These are phyloP conservation scores for Gossypium gossypioides DNA, from an alignment of 441 rosid genomes.

Conservation along the genomic window DNA sequence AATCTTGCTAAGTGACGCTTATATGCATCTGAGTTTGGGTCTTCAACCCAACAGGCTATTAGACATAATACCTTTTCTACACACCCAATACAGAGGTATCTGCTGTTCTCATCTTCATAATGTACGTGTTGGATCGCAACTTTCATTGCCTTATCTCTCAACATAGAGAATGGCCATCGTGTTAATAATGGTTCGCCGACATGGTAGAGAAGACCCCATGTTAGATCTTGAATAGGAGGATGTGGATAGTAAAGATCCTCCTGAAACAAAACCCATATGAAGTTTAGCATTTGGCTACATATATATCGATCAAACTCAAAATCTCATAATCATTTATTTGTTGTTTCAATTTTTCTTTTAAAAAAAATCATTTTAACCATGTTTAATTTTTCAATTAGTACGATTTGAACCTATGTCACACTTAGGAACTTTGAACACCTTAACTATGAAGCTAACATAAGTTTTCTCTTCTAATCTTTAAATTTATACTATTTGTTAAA, in stretches of 20 bases:
- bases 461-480: too few species aligned
- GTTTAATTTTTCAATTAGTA: too few species aligned
- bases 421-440: too few species aligned
- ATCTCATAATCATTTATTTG: too few species aligned
- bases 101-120: conserved; percentile 48
- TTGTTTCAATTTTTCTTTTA: too few species aligned
- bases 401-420: too few species aligned
- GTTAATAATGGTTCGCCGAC: conserved; percentile 37
- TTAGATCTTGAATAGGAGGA: conserved; percentile 42
- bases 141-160: conserved; percentile 39
- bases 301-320: too few species aligned
- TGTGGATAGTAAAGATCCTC: conserved; percentile 52
- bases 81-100: conserved; percentile 46
- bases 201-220: conserved; percentile 44
- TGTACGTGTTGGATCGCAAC: conserved; percentile 40
- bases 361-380: too few species aligned
- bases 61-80: conserved; percentile 48
- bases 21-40: conserved; percentile 41
- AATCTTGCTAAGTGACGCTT: conserved; percentile 45
- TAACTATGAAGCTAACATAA: too few species aligned
- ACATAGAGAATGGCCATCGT: conserved; percentile 40
- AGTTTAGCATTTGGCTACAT: background rate
- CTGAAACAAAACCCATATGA: conserved; percentile 16
- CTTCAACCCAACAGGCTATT: conserved; percentile 51
- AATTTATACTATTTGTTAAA: too few species aligned